These are phyloP conservation scores for Orychophragmus violaceus DNA, from an alignment of 345 rosid species.

Conservation along the genomic window DNA sequence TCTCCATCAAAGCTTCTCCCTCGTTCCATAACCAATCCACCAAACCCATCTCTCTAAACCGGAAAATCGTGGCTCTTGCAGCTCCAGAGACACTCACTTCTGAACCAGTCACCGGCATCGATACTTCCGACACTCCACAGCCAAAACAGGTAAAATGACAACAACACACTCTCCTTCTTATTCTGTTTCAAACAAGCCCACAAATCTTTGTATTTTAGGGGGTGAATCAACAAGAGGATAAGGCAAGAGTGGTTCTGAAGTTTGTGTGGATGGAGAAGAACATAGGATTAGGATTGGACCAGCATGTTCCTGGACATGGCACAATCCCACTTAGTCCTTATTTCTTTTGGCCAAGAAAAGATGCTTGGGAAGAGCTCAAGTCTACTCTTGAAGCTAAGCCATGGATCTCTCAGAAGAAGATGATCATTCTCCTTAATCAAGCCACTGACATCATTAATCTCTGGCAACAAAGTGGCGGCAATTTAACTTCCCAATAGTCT, in stretches of 20 bases:
- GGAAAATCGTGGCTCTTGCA: constrained; percentile 32
- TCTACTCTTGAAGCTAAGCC: constrained; percentile 65
- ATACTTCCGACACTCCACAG: constrained; percentile 20
- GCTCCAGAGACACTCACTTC: constrained; percentile 44
- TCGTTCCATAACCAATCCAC: neutral
- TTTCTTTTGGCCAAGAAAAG: constrained; percentile 78
- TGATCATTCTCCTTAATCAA: constrained; percentile 76
- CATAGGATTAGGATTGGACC: constrained; percentile 69
- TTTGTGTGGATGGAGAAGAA: constrained; percentile 91
- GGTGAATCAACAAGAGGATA: constrained; percentile 42
- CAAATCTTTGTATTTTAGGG: constrained; percentile 15
- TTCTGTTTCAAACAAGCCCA: constrained; percentile 3
- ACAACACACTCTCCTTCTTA: neutral
- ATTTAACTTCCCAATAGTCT: constrained; percentile 36
- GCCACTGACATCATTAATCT: constrained; percentile 82
- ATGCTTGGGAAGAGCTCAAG: constrained; percentile 88
- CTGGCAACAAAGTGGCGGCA: constrained; percentile 89
- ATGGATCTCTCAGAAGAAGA: constrained; percentile 76
- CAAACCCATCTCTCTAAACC: constrained; percentile 34
- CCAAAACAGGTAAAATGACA: constrained; percentile 26
- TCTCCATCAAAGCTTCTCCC: constrained; percentile 17
- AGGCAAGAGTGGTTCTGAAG: constrained; percentile 61
- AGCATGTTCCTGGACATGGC: constrained; percentile 65
- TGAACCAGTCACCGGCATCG: constrained; percentile 24
- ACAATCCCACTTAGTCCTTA: constrained; percentile 70